Percentiles rank a stretch among this genome's conserved stretches.
Conservation (phyloP, 164 flowering plant genomes). For the Stephania japonica region DNA sequence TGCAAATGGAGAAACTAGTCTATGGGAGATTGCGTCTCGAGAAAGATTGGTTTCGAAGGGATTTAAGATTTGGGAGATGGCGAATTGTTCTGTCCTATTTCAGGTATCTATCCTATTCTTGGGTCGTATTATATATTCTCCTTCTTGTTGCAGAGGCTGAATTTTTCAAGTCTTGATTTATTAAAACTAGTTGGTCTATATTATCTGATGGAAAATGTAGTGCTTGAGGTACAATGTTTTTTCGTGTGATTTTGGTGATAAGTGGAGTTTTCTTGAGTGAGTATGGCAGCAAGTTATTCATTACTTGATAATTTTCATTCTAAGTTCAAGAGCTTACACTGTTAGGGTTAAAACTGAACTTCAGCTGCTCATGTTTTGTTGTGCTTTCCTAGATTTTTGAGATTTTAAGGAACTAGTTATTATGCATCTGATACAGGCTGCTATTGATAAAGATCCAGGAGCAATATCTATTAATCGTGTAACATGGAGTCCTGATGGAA, state of each 20-base stretch:
- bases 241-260: background rate
- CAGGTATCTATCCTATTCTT: constrained; percentile 43
- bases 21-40: constrained; percentile 67
- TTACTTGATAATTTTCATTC: background rate
- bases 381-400: background rate
- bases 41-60: constrained; percentile 65
- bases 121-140: constrained; percentile 1
- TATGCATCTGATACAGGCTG: constrained; percentile 40
- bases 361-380: background rate
- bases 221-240: background rate
- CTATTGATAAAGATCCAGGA: constrained; percentile 42
- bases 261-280: background rate
- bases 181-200: background rate
- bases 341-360: background rate
- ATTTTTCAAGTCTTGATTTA: background rate
- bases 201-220: background rate
- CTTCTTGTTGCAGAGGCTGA: background rate
- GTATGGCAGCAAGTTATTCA: background rate
- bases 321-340: background rate
- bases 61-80: constrained; percentile 67
- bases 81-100: constrained; percentile 38
- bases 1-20: constrained; percentile 57
- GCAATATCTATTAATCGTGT: constrained; percentile 65
- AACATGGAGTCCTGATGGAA: constrained; percentile 88
- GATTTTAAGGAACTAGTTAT: background rate